Evolutionary conservation across 176 grass and related monocot species (phyloP).

Genomic region (Zea mays): Zm-B73-REFERENCE-NAM-5.0 NC_050101.1:123382001-123382500

Average conservation of each 20-base stretch:
- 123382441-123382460: neutral
- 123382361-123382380: neutral
- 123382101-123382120: slow-evolving; percentile 5
- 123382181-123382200: neutral
- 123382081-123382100: slow-evolving; percentile 26
- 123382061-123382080: neutral
- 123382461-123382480: too few species aligned
- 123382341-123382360: slow-evolving; percentile 26
- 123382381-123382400: neutral
- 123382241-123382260: too few species aligned
- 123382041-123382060: neutral
- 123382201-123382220: neutral
- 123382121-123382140: too few species aligned
- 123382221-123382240: neutral
- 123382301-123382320: neutral
- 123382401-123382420: neutral
- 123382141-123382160: neutral
- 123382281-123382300: neutral
- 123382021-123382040: neutral
- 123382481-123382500: too few species aligned
- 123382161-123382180: neutral
- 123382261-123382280: neutral
- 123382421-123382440: neutral
- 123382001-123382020: neutral
- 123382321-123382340: neutral